Conservation (phyloP, 2,329 filamentous ascomycete genomes). For the Beauveria caledonica region DNA sequence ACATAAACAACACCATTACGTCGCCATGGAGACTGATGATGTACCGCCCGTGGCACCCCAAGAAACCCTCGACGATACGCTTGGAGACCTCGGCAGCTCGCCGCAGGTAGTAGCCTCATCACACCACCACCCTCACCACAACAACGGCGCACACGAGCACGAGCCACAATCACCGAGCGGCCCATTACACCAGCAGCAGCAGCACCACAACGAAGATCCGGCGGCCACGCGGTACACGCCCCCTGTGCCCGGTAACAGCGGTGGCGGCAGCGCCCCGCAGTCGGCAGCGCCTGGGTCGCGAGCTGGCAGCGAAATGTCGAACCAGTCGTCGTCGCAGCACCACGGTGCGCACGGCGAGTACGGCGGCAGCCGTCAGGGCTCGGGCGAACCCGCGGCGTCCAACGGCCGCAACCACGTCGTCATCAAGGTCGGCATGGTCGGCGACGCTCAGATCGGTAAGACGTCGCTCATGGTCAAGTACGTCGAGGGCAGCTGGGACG, state of each 20-base stretch:
- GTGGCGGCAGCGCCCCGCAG: conserved; percentile 13
- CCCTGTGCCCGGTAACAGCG: conserved; percentile 18
- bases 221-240: conserved; percentile 35
- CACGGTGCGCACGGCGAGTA: conserved; percentile 37
- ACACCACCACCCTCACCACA: conserved; percentile 12
- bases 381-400: conserved; percentile 21
- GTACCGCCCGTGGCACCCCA: conserved; percentile 17
- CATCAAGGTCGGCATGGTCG: conserved; percentile 99
- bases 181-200: conserved; percentile 31
- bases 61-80: conserved; percentile 39
- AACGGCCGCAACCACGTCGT: conserved; percentile 68
- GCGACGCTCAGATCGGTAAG: conserved; percentile 98
- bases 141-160: conserved; percentile 32
- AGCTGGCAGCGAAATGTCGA: conserved; percentile 48
- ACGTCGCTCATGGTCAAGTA: conserved; percentile 99
- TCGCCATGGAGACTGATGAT: conserved; percentile 12
- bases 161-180: conserved; percentile 42
- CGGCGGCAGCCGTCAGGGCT: conserved; percentile 26
- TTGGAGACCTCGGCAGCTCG: conserved; percentile 41
- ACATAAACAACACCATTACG: conserved; percentile 1
- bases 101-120: conserved; percentile 27
- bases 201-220: conserved; percentile 36
- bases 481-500: conserved; percentile 98
- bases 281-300: conserved; percentile 31
- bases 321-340: conserved; percentile 19